A percentile compares a stretch with the other conserved stretches of the same genome.
Evolutionary conservation across 495 filamentous ascomycete species (phyloP).

Genomic region (Talaromyces thailandensis): DNA sequence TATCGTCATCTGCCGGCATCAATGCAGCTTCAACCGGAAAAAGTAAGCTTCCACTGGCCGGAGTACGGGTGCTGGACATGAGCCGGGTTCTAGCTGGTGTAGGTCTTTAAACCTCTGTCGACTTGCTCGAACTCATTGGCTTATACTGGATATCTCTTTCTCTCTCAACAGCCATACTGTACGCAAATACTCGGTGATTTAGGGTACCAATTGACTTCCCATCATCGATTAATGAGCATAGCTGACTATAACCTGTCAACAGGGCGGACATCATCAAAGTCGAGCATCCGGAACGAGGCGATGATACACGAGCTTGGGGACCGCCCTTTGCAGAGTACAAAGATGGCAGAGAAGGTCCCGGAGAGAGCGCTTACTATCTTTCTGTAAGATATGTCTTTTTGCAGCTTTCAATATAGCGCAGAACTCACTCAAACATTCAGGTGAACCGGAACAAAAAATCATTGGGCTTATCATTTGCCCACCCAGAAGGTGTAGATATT

Average conservation of each 20-base stretch:
- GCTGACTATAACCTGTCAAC: slow-evolving; percentile 11
- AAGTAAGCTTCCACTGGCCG: slow-evolving; percentile 14
- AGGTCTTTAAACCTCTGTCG: slow-evolving; percentile 5
- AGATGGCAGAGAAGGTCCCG: slow-evolving; percentile 57
- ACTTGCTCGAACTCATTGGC: not conserved
- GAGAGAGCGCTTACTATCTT: slow-evolving; percentile 93
- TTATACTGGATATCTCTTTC: slow-evolving; percentile 3
- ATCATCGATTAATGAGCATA: not conserved
- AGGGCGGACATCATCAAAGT: slow-evolving; percentile 97
- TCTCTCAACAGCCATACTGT: slow-evolving; percentile 71
- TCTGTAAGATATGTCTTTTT: slow-evolving; percentile 60
- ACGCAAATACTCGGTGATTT: slow-evolving; percentile 96
- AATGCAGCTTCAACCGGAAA: not conserved
- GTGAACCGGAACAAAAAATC: slow-evolving; percentile 89
- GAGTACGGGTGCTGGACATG: slow-evolving; percentile 15
- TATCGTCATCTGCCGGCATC: not conserved
- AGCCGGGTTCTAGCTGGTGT: slow-evolving; percentile 16
- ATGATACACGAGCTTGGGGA: slow-evolving; percentile 95
- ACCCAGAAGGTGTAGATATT: slow-evolving; percentile 59
- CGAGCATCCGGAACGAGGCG: slow-evolving; percentile 84
- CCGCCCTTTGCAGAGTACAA: slow-evolving; percentile 81
- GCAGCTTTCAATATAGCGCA: no score
- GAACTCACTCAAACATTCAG: not conserved
- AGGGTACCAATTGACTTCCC: slow-evolving; percentile 53
- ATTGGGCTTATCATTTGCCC: slow-evolving; percentile 69